Percentiles rank a stretch among this genome's conserved stretches.
Evolutionary conservation across 2,329 filamentous ascomycete genomes (phyloP).

Genomic region (Aurifilum marmelostoma): DNA sequence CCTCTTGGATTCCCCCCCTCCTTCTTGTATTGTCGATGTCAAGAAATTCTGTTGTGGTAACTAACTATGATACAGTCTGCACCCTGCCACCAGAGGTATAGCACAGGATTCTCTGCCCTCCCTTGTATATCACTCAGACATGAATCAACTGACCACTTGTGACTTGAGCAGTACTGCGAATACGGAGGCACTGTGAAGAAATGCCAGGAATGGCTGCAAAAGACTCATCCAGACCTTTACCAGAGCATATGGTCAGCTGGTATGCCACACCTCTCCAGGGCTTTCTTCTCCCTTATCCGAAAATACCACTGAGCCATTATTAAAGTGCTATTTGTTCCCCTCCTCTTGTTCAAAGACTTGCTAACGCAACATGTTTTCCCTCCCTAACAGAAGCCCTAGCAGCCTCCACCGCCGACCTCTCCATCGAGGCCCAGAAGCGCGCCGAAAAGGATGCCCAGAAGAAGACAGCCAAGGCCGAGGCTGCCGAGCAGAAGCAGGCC

Average conservation of each 20-base stretch:
- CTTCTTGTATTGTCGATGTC: constrained; percentile 13
- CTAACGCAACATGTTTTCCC: constrained; percentile 17
- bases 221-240: constrained; percentile 75
- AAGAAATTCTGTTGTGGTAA: not conserved
- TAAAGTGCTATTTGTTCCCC: constrained; percentile 4
- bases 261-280: constrained; percentile 41
- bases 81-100: constrained; percentile 67
- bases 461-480: constrained; percentile 92
- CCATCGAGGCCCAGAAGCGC: constrained; percentile 88
- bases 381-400: constrained; percentile 69
- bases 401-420: constrained; percentile 83
- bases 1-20: constrained; percentile 11
- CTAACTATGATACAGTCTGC: constrained; percentile 53
- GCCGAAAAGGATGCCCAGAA: constrained; percentile 96
- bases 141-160: constrained; percentile 1
- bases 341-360: constrained; percentile 12
- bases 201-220: constrained; percentile 93
- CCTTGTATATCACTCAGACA: not conserved
- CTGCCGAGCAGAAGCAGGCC: constrained; percentile 79
- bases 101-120: not conserved
- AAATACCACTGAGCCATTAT: too few relatives aligned
- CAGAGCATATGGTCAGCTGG: constrained; percentile 82
- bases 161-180: constrained; percentile 82
- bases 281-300: constrained; percentile 15
- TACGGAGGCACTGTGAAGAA: constrained; percentile 96